phyloP scores from a whole-genome alignment of 805 yeast genomes.

The Yarrowia sp. region DNA sequence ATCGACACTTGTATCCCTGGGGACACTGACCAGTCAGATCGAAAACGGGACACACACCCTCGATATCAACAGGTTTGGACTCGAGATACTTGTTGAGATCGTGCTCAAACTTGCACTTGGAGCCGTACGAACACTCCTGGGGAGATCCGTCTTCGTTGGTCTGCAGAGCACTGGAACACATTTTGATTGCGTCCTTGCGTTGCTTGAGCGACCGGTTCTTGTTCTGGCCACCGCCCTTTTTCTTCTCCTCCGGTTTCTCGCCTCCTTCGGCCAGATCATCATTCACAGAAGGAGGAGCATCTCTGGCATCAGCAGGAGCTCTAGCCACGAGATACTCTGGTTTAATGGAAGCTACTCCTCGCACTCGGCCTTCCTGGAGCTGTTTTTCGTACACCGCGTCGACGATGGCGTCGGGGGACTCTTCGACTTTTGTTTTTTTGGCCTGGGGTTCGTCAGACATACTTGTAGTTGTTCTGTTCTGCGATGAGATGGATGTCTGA shows the following conservation, averaged over 20 bases:
- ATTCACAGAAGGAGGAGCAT: constrained; percentile 27
- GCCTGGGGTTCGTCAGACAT: constrained; percentile 30
- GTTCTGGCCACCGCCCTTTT: constrained; percentile 68
- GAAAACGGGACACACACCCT: constrained; percentile 81
- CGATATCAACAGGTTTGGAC: constrained; percentile 66
- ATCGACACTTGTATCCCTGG: constrained; percentile 86
- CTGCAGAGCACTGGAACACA: constrained; percentile 52
- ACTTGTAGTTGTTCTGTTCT: too few species aligned
- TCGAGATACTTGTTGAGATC: constrained; percentile 62
- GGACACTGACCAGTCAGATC: constrained; percentile 85
- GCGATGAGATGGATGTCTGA: neutral
- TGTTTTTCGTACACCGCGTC: constrained; percentile 31
- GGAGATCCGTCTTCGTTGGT: constrained; percentile 25
- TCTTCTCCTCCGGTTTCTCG: constrained; percentile 45
- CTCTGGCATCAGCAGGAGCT: constrained; percentile 10
- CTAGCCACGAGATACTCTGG: constrained; percentile 55
- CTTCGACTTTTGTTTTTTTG: constrained; percentile 34
- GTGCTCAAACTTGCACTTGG: constrained; percentile 72
- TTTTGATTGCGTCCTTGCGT: constrained; percentile 54
- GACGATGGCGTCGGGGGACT: constrained; percentile 21
- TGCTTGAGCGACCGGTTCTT: constrained; percentile 76
- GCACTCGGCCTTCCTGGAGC: constrained; percentile 37
- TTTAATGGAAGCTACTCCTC: constrained; percentile 76
- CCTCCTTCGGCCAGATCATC: constrained; percentile 34
- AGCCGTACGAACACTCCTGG: constrained; percentile 53